Percentiles rank a stretch among this genome's conserved stretches.
Conservation (phyloP, 768 basidiomycete species). For the Psilocybe cyanescens region DNA sequence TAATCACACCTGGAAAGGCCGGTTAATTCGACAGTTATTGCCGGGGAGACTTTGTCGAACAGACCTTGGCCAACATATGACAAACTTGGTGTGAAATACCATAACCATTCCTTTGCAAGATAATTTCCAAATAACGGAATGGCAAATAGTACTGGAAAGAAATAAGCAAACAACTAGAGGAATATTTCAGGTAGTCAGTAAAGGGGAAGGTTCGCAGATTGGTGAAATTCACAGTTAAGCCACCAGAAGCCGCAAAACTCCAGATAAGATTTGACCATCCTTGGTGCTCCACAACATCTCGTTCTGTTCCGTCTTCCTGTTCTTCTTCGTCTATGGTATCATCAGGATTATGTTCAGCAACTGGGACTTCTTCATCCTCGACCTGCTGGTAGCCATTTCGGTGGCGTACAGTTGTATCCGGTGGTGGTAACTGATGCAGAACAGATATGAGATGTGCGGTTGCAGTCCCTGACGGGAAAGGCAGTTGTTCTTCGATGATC, state of each 20-base stretch:
- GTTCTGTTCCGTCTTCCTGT: conserved; percentile 36
- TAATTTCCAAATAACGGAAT: conserved; percentile 85
- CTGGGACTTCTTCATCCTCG: conserved; percentile 32
- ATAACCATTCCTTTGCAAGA: conserved; percentile 87
- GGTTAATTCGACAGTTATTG: conserved; percentile 1
- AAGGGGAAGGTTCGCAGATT: background rate
- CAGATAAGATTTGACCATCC: conserved; percentile 80
- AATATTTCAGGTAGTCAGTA: conserved; percentile 1
- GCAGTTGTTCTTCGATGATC: conserved; percentile 93
- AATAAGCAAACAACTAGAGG: conserved; percentile 77
- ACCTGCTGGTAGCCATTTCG: conserved; percentile 60
- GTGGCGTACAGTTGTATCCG: conserved; percentile 56
- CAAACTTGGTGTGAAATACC: conserved; percentile 91
- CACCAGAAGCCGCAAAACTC: conserved; percentile 79
- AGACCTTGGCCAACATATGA: conserved; percentile 92
- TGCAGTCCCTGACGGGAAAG: conserved; percentile 95
- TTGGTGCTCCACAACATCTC: conserved; percentile 57
- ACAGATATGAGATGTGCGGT: conserved; percentile 95
- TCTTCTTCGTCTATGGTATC: conserved; percentile 33
- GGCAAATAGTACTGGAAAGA: conserved; percentile 87
- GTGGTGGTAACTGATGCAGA: conserved; percentile 76
- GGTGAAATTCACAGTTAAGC: conserved; percentile 61
- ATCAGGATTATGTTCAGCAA: conserved; percentile 15
- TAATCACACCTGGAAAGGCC: conserved; percentile 75
- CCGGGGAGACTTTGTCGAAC: conserved; percentile 3